Evolutionary conservation across 2,329 filamentous ascomycete genomes (phyloP), one percentile per base, ranked within the genome.

Genomic region (Acephala macrosclerotiorum): DNA sequence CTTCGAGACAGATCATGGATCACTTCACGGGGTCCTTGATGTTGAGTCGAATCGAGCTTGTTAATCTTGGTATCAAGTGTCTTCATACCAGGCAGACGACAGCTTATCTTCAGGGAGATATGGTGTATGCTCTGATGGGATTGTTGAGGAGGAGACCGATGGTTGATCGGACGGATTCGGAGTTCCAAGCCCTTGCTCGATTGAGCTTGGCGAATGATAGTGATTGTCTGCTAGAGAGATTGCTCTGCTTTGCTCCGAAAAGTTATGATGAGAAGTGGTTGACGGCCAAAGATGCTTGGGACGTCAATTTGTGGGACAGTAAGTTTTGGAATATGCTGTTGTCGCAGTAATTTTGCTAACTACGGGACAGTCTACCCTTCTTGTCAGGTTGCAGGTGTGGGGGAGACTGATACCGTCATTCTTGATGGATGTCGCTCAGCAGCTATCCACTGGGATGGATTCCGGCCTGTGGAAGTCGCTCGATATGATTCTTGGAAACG

Each of bases 381-480:
- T 9, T 77, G 75, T 40, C 69, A 75, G 58, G 69, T 77, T 3
- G 75, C 75, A 5, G 76, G 75, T 29, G 72, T 77, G 12, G 68
- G 74, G 16, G 72, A 77, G 49, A 74, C 76, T 42, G 66, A 72
- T 20, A 71, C 73, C 5, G 69, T 77, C 20, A 69, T 77, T 45
- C 53, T 77, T 26, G 76, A 77, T 59, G 70, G 71, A 2, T 73
- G 71, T 49, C 70, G 71, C 7, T 76, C 71, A 20, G 73, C 74
- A 47, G 69, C 72, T 25, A 76, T 77, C 45, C 73, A 73, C 9
- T 78, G 75, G 63, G 59, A 65, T 35, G 49, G 60, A 20, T 61
- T 65, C 35, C 58, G 53, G 29, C 49, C 58, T 26, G 59, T 65
- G 20, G 55, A 35, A 14, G 58, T 61, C 29, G 58, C 40, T 18